Evolutionary conservation across 176 grass and related monocot genomes (phyloP).

Genomic region (Oropetium thomaeum): DNA sequence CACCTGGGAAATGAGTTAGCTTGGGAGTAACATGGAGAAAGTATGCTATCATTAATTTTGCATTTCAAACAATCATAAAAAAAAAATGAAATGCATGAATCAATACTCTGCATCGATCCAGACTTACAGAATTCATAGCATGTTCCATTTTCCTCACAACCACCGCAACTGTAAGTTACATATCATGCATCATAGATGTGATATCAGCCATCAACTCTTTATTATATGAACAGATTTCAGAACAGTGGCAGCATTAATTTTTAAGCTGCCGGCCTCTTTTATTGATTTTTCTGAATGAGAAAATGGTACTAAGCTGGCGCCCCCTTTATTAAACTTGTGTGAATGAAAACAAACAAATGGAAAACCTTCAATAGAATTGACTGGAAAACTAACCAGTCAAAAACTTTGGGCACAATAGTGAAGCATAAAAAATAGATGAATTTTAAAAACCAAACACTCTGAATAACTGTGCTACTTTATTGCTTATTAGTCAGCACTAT

Average conservation of each 20-base stretch:
- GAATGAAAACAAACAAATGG: neutral
- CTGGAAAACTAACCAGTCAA: slow-evolving; percentile 10
- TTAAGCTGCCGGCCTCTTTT: no score
- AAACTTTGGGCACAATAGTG: neutral
- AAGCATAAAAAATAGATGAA: neutral
- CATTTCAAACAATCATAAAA: neutral
- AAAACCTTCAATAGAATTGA: neutral
- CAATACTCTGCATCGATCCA: neutral
- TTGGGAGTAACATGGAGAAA: neutral
- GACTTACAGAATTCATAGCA: neutral
- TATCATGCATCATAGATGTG: no score
- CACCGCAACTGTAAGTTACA: no score
- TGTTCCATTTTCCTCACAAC: neutral
- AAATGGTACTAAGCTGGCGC: slow-evolving; percentile 30
- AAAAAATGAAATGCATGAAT: neutral
- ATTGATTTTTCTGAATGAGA: slow-evolving; percentile 19
- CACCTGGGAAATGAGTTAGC: neutral
- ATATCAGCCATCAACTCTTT: no score
- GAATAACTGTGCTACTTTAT: neutral
- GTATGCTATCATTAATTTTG: neutral
- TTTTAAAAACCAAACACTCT: neutral
- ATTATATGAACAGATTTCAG: no score
- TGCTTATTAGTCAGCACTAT: neutral
- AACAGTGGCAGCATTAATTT: no score
- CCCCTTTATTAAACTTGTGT: no score